These are phyloP conservation scores for Thymus mandschuricus DNA, from an alignment of 257 asterid genomes.

Conservation along the genomic window DNA sequence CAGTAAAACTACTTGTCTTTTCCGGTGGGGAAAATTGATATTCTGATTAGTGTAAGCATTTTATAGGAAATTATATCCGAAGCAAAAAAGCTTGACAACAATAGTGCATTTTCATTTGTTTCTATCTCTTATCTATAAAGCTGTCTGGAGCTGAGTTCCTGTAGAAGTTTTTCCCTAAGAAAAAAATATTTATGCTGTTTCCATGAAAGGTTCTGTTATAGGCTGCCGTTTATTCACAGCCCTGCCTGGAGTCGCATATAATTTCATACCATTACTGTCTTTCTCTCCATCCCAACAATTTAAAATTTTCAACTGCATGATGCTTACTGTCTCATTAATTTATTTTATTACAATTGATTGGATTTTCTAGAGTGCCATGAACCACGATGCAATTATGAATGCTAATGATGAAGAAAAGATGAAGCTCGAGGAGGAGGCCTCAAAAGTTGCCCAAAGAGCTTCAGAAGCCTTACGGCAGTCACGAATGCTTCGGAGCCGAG, in stretches of 20 bases:
- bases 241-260: background rate
- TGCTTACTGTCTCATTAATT: background rate
- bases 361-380: slow-evolving; percentile 76
- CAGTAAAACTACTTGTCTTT: slow-evolving; percentile 8
- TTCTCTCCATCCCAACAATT: background rate
- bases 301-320: background rate
- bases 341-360: slow-evolving; percentile 8
- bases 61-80: background rate
- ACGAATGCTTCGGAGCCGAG: slow-evolving; percentile 82
- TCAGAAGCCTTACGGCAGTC: slow-evolving; percentile 95
- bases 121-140: slow-evolving; percentile 8
- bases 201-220: background rate
- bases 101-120: background rate
- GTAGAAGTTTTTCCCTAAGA: background rate
- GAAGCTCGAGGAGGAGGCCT: slow-evolving; percentile 82
- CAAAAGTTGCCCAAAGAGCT: slow-evolving; percentile 90
- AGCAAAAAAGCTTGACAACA: background rate
- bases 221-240: background rate
- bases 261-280: slow-evolving; percentile 12
- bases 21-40: background rate
- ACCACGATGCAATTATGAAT: slow-evolving; percentile 91
- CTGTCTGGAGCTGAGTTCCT: slow-evolving; percentile 5
- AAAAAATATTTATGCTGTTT: background rate
- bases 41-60: background rate
- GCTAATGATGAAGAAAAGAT: slow-evolving; percentile 84